Conservation (phyloP, 495 filamentous ascomycete species). For the Hypoxylon subgilvum region DNA sequence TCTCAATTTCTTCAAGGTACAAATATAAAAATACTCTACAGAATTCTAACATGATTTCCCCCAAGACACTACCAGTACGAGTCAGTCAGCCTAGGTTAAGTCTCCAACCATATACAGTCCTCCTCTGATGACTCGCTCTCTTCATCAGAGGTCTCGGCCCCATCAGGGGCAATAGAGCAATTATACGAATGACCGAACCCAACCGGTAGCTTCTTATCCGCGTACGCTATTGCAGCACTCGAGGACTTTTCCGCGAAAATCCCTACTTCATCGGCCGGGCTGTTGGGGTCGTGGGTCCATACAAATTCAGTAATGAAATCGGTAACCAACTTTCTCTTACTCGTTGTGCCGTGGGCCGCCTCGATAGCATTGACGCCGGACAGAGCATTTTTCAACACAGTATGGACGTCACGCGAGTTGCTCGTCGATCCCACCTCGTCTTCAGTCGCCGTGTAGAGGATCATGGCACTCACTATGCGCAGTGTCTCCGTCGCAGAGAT, state of each 20-base stretch:
- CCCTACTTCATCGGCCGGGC: not conserved
- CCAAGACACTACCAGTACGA: too few species aligned
- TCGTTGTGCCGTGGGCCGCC: not conserved
- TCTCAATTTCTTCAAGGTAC: too few species aligned
- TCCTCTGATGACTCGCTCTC: not conserved
- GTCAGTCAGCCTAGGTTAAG: too few species aligned
- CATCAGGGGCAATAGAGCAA: not conserved
- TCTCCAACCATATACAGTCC: too few species aligned
- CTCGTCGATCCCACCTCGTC: not conserved
- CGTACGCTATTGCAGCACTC: not conserved
- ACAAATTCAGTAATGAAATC: conserved; percentile 3
- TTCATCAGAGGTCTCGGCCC: not conserved
- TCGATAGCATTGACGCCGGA: not conserved
- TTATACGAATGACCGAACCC: too few species aligned
- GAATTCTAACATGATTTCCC: too few species aligned
- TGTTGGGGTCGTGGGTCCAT: not conserved
- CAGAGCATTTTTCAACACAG: not conserved
- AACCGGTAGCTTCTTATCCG: not conserved
- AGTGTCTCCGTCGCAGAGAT: not conserved
- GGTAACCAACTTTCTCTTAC: not conserved
- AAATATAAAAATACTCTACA: too few species aligned
- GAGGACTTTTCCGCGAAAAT: not conserved
- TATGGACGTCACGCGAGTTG: not conserved
- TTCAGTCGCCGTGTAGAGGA: not conserved
- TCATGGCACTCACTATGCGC: conserved; percentile 2